Base-by-base conservation (phyloP, 129 eudicot genomes). In the Flaveria brownii region DNA sequence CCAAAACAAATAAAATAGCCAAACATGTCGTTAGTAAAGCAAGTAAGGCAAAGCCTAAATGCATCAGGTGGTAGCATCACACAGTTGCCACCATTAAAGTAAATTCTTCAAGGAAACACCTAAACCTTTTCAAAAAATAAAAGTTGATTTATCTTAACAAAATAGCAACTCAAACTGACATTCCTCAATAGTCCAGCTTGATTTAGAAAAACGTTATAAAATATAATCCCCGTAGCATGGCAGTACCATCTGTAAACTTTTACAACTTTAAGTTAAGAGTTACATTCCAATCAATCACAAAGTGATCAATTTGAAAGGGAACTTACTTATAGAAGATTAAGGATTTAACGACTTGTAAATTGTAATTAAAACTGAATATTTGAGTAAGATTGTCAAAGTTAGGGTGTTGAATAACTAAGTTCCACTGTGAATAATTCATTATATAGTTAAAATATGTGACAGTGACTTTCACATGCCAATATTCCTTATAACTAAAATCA, bases 71-170 rank as follows among this genome's bases (percentile, higher is more conserved):
- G 98, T 11, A 97, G 97, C 98, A 93, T 90, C 43, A 90, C 98
- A 72, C 97, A 90, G 61, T 93, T 93, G 66, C 87, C 98, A 52
- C 97, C 98, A 54, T 87, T 93, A 82, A 90, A 93, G 51, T 90
- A 93, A 26, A 57, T 57, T 57, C 63, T 57, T 57, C 63, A 12
- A 9, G 63, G 63, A 57, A 57, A 57, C 22, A 30, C 63, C 63
- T 30, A 57, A 57, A 33, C 63, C 63, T 57, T 57, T 8, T 57
- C 22, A 20, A 20, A 20, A 20, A 0, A 20, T 20, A 20, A 20
- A 20, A 30, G 9, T 57, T 57, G 20, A 57, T 57, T 30, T 57
- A 20, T 20, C 22, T 57, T 57, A 26, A 20, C 63, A 30, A 0
- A 57, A 57, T 57, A 57, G 33, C 33, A 57, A 57, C 28, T 57